Evolutionary conservation across 345 rosid genomes (phyloP).

Genomic region (Pistacia integerrima): DNA sequence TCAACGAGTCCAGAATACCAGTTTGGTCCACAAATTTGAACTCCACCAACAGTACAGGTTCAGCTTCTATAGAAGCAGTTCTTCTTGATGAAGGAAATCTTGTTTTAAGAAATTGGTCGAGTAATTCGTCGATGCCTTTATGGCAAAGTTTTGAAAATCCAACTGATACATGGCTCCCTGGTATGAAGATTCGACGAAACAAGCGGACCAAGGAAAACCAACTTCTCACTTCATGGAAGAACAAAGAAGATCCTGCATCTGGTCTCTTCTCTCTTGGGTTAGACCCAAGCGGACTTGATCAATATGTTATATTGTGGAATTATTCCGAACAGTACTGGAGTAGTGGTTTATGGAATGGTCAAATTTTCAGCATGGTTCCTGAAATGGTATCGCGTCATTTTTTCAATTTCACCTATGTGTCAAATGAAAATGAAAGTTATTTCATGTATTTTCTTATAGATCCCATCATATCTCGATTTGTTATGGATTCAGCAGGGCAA

Average conservation of each 20-base stretch:
- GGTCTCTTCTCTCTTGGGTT: constrained; percentile 79
- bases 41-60: constrained; percentile 12
- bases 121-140: constrained; percentile 22
- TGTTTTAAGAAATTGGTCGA: constrained; percentile 34
- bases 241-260: constrained; percentile 56
- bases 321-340: constrained; percentile 49
- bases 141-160: constrained; percentile 90
- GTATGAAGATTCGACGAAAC: constrained; percentile 51
- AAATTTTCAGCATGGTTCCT: constrained; percentile 54
- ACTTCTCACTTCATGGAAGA: constrained; percentile 65
- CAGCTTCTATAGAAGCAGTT: constrained; percentile 24
- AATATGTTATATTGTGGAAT: constrained; percentile 61
- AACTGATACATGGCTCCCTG: constrained; percentile 72
- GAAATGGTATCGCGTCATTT: constrained; percentile 64
- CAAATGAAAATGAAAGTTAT: constrained; percentile 51
- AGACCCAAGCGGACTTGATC: constrained; percentile 46
- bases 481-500: constrained; percentile 68
- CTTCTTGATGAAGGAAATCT: constrained; percentile 49
- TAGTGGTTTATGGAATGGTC: constrained; percentile 67
- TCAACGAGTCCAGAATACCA: constrained; percentile 44
- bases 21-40: constrained; percentile 70
- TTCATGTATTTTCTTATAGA: constrained; percentile 48
- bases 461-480: constrained; percentile 37
- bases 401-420: constrained; percentile 51
- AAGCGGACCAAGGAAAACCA: constrained; percentile 39